phyloP scores from a whole-genome alignment of 2,329 filamentous ascomycete species.

The Macrophomina tecta region DNA sequence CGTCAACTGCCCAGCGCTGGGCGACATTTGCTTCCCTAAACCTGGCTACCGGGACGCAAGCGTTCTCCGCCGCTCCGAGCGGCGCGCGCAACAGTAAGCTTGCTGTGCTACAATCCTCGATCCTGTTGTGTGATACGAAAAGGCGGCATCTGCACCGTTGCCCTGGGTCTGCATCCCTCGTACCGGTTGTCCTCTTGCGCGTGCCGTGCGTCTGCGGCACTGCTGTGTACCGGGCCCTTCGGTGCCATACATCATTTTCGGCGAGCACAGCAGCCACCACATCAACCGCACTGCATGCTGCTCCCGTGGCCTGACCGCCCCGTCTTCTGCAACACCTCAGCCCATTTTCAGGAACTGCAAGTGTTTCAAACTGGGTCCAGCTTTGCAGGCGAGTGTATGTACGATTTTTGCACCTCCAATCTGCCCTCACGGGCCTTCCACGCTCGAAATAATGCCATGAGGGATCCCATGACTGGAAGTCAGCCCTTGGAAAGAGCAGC shows the following conservation, averaged over 20 bases:
- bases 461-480: background rate
- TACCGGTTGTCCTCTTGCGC: constrained; percentile 23
- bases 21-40: constrained; percentile 10
- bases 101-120: constrained; percentile 5
- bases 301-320: background rate
- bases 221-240: constrained; percentile 7
- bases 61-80: constrained; percentile 14
- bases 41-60: constrained; percentile 18
- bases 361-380: constrained; percentile 16
- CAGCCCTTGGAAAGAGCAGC: background rate
- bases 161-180: background rate
- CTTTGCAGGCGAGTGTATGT: constrained; percentile 7
- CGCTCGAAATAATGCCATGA: background rate
- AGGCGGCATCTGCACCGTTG: constrained; percentile 12
- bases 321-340: constrained; percentile 11
- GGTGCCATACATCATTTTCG: constrained; percentile 8
- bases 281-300: constrained; percentile 17
- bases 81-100: constrained; percentile 10
- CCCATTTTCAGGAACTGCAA: constrained; percentile 1
- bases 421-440: background rate
- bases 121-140: constrained; percentile 5
- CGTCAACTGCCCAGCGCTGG: constrained; percentile 11
- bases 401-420: background rate
- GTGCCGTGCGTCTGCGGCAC: constrained; percentile 13
- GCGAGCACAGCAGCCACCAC: constrained; percentile 14